Evolutionary conservation across 1,284 basidiomycete species (phyloP).

Genomic region (Ganoderma lingzhi): DNA sequence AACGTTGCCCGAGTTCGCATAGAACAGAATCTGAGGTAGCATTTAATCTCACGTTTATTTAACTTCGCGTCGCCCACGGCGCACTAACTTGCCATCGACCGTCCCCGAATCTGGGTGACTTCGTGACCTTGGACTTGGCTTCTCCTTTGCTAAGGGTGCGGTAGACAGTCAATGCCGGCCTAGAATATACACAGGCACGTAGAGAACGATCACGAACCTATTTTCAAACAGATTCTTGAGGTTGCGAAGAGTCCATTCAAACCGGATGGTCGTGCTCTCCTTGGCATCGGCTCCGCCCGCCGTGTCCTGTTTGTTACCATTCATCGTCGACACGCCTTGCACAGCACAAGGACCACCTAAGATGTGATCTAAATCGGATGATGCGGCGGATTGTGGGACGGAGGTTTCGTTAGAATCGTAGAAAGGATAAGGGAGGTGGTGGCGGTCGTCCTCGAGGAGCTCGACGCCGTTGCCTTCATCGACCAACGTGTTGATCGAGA

Average conservation of each 20-base stretch:
- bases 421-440: not conserved
- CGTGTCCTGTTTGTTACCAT: constrained; percentile 2
- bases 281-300: constrained; percentile 41
- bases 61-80: not conserved
- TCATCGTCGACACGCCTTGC: not conserved
- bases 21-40: constrained; percentile 71
- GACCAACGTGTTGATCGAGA: not conserved
- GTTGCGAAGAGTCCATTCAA: constrained; percentile 80
- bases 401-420: not conserved
- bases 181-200: not conserved
- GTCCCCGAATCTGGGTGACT: constrained; percentile 71
- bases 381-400: not conserved
- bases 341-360: not conserved
- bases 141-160: constrained; percentile 62
- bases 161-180: not conserved
- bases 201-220: constrained; percentile 49
- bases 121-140: constrained; percentile 74
- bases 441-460: not conserved
- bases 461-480: not conserved
- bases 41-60: not conserved
- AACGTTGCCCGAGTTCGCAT: constrained; percentile 77
- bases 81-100: constrained; percentile 73
- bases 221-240: constrained; percentile 77
- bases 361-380: not conserved
- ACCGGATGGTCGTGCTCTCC: constrained; percentile 70